These are phyloP conservation scores for Favolaschia claudopus DNA, from an alignment of 768 basidiomycete species.

Conservation along the genomic window DNA sequence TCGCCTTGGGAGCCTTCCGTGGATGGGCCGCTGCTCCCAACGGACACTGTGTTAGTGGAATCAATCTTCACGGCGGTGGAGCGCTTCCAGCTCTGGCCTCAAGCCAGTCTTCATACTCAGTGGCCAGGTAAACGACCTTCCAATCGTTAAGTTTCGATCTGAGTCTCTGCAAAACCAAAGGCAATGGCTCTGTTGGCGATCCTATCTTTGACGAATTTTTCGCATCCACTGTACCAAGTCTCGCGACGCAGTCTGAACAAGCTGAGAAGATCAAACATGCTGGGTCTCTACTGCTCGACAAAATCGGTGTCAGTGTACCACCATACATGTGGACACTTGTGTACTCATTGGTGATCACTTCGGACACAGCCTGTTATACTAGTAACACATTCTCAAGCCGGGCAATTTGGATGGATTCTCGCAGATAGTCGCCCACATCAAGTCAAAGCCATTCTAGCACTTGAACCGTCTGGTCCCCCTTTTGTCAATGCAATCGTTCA, in stretches of 20 bases:
- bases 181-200: conserved; percentile 39
- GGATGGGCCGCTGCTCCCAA: conserved; percentile 33
- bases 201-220: conserved; percentile 42
- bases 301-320: conserved; percentile 41
- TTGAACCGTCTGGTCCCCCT: conserved; percentile 48
- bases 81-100: conserved; percentile 42
- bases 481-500: conserved; percentile 38
- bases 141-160: neutral
- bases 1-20: conserved; percentile 43
- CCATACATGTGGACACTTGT: neutral
- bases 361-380: conserved; percentile 39
- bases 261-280: conserved; percentile 40
- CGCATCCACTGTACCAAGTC: conserved; percentile 36
- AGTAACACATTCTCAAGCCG: conserved; percentile 47
- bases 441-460: conserved; percentile 45
- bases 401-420: conserved; percentile 44
- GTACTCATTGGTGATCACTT: too few species aligned
- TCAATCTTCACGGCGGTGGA: conserved; percentile 43
- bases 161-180: neutral
- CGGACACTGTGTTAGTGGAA: conserved; percentile 33
- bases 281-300: conserved; percentile 41
- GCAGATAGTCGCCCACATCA: conserved; percentile 42
- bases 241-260: conserved; percentile 26
- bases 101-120: conserved; percentile 34
- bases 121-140: conserved; percentile 4